phyloP scores from a whole-genome alignment of 169 alveolate species.

The Eimeria praecox region DNA sequence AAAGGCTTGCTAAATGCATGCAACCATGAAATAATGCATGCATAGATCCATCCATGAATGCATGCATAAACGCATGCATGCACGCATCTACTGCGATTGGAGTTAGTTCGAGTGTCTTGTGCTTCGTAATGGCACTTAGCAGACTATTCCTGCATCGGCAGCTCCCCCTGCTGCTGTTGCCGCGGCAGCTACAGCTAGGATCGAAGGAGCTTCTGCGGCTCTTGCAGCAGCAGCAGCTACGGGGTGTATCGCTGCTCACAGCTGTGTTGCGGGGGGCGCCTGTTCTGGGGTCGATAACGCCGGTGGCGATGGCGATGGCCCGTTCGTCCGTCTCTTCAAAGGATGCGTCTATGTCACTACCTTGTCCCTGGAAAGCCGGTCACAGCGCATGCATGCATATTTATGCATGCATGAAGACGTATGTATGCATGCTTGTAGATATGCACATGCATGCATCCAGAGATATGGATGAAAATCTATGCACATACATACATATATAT shows the following conservation, averaged over 20 bases:
- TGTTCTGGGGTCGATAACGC: conserved; percentile 35
- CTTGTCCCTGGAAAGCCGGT: not conserved
- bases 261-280: conserved; percentile 64
- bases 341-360: conserved; percentile 8
- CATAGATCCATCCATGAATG: not conserved
- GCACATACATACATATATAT: not conserved
- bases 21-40: not conserved
- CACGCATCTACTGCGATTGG: no score
- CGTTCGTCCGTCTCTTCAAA: not conserved
- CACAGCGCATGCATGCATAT: not conserved
- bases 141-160: not conserved
- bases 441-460: not conserved
- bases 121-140: not conserved
- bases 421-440: not conserved
- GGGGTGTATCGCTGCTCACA: not conserved
- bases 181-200: not conserved
- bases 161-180: not conserved
- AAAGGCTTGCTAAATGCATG: not conserved
- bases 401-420: not conserved
- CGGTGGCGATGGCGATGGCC: conserved; percentile 51
- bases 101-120: not conserved
- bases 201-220: no score
- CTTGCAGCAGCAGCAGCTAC: not conserved
- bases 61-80: not conserved
- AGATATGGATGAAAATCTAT: not conserved